These are phyloP conservation scores for Colletotrichum melonis DNA, from an alignment of 2,329 filamentous ascomycete species.

Conservation along the genomic window DNA sequence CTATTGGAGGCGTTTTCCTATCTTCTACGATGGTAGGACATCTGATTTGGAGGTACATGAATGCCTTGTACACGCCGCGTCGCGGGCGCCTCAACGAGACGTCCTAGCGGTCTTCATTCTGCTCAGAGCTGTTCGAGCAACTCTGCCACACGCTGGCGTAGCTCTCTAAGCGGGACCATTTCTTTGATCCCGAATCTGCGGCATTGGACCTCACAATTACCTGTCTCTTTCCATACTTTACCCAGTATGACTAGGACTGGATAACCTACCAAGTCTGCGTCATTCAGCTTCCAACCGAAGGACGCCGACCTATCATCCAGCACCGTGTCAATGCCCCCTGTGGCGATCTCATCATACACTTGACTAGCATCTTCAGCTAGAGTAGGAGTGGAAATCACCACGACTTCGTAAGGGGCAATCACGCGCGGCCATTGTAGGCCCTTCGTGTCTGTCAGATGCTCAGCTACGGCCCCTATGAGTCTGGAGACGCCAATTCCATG, in stretches of 20 bases:
- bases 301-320: slow-evolving; percentile 78
- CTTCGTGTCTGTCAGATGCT: slow-evolving; percentile 75
- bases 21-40: background rate
- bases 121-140: slow-evolving; percentile 63
- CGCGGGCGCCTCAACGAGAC: background rate
- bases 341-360: slow-evolving; percentile 72
- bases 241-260: slow-evolving; percentile 86
- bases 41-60: background rate
- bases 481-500: slow-evolving; percentile 95
- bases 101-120: background rate
- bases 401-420: slow-evolving; percentile 86
- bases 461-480: slow-evolving; percentile 87
- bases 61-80: background rate
- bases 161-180: slow-evolving; percentile 62
- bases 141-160: slow-evolving; percentile 57
- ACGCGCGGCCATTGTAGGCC: slow-evolving; percentile 89
- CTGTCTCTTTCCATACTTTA: slow-evolving; percentile 70
- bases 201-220: slow-evolving; percentile 82
- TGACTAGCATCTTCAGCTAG: slow-evolving; percentile 60
- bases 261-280: slow-evolving; percentile 91
- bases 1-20: background rate
- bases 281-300: slow-evolving; percentile 87
- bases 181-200: slow-evolving; percentile 72
- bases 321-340: slow-evolving; percentile 66
- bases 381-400: slow-evolving; percentile 68